A percentile compares a stretch with the other conserved stretches of the same genome.
Evolutionary conservation across 1,139 yeast genomes (phyloP).

Genomic region (Magnusiomyces magnusii): DNA sequence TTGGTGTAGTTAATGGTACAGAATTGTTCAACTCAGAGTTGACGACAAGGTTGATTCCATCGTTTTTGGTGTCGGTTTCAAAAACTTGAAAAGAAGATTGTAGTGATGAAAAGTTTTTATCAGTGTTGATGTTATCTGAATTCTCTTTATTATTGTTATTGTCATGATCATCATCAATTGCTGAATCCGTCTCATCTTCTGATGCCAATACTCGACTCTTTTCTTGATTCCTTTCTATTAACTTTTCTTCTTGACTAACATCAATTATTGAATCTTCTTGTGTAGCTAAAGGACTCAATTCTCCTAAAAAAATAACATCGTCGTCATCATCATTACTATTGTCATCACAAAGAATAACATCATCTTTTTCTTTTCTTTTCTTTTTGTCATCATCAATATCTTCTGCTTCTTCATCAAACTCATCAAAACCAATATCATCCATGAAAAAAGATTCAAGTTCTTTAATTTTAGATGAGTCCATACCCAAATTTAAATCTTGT

Average conservation of each 20-base stretch:
- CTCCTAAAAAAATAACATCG: background rate
- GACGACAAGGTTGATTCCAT: background rate
- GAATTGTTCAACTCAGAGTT: background rate
- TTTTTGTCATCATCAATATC: background rate
- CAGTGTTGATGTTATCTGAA: background rate
- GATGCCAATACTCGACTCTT: background rate
- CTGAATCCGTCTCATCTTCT: background rate
- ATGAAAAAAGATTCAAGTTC: background rate
- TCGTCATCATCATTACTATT: too few species aligned
- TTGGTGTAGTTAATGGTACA: too few species aligned
- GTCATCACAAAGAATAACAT: too few species aligned
- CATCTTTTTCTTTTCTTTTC: background rate
- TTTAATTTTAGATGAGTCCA: background rate
- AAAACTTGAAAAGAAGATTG: background rate
- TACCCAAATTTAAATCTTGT: background rate
- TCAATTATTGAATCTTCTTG: background rate
- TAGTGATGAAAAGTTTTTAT: background rate
- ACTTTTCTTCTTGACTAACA: background rate
- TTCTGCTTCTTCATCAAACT: background rate
- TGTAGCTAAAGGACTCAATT: background rate
- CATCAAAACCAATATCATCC: background rate
- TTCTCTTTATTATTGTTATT: background rate
- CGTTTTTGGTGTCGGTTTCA: background rate
- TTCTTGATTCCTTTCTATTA: background rate
- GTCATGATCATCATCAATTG: background rate